Base-by-base conservation (phyloP, 805 yeast species). In the Suhomyces emberorum region DNA sequence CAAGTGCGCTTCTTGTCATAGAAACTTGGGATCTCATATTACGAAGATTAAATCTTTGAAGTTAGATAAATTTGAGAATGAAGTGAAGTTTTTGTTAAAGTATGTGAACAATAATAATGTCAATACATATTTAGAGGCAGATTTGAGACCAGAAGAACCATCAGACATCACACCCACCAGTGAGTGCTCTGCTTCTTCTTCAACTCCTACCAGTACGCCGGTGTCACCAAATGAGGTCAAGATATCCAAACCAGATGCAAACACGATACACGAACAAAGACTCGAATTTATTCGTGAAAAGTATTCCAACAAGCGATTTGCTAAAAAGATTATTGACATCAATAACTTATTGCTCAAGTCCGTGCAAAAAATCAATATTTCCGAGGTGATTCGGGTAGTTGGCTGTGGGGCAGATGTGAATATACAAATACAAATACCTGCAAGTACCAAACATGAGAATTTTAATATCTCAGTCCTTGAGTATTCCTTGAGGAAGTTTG, bases 1-100 rank as follows among this genome's bases (percentile, higher is more conserved):
- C 30, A 79, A 81, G 34, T 89, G 98, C 51, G 80, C 96, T 0
- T 88, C 95, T 0, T 79, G 81, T n/a, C 97, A 89, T 57, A 69
- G 96, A 37, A 80, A 87, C 15, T 59, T 91, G 54, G 96, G 97
- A 0, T 72, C 95, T 0, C 88, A 83, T 45, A 71, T 88, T 4
- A 76, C 93, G 5, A 87, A 83, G 53, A 77, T 89, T 3, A 70
- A 86, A 44, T 86, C 95, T 1, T 64, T 89, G 36, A 81, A 77
- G n/a, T 63, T 86, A 30, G 97, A 89, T 54, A 74, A 75, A 19
- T 72, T 81, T 48, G 74, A 78, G 3, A 66, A 67, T 10, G 96
- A 88, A 47, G 53, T 76, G 4, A 62, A 74, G 11, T 69, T 74
- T 9, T 63, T 88, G 12, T 63, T 89, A 18, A 52, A 57, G 4